Percentiles rank a stretch among this genome's conserved stretches.
Conservation (phyloP, 139 green algal species). For the Volvox reticuliferus region DNA sequence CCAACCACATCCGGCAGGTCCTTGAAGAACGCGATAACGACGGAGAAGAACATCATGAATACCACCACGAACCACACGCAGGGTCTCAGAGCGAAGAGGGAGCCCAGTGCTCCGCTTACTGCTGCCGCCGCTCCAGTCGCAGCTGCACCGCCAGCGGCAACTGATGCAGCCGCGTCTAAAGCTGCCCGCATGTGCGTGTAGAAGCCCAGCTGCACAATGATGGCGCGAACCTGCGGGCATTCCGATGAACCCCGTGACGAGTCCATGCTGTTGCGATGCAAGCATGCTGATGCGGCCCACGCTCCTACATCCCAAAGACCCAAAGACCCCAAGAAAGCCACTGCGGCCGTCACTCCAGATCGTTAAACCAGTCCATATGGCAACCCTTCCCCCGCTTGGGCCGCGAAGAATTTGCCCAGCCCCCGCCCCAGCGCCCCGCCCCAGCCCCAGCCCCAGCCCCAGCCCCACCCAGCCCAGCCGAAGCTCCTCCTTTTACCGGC, state of each 20-base stretch:
- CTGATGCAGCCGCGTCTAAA: constrained; percentile 25
- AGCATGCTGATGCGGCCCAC: too few relatives aligned
- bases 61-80: constrained; percentile 81
- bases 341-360: too few relatives aligned
- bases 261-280: too few relatives aligned
- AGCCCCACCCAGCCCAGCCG: too few relatives aligned
- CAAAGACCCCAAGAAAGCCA: too few relatives aligned
- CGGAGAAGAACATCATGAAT: constrained; percentile 94
- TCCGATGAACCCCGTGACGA: too few relatives aligned
- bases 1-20: constrained; percentile 94
- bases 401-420: too few relatives aligned
- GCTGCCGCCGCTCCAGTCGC: background rate
- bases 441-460: too few relatives aligned
- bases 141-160: background rate
- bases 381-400: too few relatives aligned
- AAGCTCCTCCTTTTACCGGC: too few relatives aligned
- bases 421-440: background rate
- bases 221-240: constrained; percentile 35
- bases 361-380: too few relatives aligned
- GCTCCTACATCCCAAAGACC: too few relatives aligned
- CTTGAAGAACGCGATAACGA: constrained; percentile 98
- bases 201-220: constrained; percentile 86
- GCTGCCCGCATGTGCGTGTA: constrained; percentile 85
- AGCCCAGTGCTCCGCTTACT: background rate
- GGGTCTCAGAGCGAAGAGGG: constrained; percentile 2